Percentiles rank a stretch among this genome's conserved stretches.
These are phyloP conservation scores for Colletotrichum graminicola DNA, from an alignment of 2,329 filamentous ascomycete genomes.

Conservation along the genomic window DNA sequence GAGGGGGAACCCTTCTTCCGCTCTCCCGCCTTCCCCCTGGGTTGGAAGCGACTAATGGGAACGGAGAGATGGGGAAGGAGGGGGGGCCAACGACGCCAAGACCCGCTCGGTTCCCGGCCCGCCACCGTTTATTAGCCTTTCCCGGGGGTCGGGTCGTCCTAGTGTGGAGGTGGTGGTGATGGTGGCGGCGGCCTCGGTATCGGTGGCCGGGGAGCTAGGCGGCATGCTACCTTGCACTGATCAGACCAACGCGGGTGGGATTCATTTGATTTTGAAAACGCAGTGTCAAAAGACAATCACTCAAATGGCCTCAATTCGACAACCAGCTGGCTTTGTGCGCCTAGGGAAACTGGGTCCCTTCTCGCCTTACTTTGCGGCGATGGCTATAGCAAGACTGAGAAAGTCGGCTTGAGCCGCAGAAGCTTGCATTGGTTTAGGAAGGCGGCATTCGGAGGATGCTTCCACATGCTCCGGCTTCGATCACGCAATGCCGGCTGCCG, in stretches of 20 bases:
- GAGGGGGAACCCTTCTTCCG: background rate
- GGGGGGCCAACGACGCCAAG: background rate
- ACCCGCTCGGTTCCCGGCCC: slow-evolving; percentile 6
- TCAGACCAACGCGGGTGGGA: background rate
- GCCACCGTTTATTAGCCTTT: slow-evolving; percentile 22
- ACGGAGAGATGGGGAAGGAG: background rate
- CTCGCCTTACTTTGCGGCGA: background rate
- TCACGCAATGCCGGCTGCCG: background rate
- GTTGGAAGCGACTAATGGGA: background rate
- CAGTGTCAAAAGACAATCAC: background rate
- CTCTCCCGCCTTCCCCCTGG: background rate
- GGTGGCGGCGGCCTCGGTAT: background rate
- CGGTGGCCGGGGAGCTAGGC: background rate
- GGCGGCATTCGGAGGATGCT: too few species aligned
- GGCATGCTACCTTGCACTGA: background rate
- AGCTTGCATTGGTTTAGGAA: background rate
- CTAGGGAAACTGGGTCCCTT: background rate
- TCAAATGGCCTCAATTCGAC: too few species aligned
- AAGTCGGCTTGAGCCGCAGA: background rate
- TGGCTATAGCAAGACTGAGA: background rate
- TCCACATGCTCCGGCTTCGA: background rate
- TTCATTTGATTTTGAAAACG: too few species aligned
- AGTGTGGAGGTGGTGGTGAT: background rate
- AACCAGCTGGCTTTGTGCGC: background rate
- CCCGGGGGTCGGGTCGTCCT: slow-evolving; percentile 4